Evolutionary conservation across 495 filamentous ascomycete genomes (phyloP).

Genomic region (Annulohypoxylon nitens): DNA sequence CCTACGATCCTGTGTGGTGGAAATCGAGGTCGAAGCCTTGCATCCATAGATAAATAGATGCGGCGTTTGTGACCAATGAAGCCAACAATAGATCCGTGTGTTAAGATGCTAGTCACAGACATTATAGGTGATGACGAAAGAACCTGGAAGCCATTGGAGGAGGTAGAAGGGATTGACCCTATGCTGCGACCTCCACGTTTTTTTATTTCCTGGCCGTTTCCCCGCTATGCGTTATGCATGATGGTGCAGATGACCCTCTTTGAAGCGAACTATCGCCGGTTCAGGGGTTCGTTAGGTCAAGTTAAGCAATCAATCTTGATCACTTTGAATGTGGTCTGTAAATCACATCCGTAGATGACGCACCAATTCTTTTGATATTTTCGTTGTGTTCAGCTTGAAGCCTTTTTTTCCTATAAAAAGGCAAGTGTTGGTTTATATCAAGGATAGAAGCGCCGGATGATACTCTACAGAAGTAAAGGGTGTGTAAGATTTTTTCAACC

Average conservation of each 20-base stretch:
- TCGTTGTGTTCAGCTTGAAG: slow-evolving; percentile 16
- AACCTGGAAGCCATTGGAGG: slow-evolving; percentile 35
- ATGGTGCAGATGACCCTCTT: slow-evolving; percentile 53
- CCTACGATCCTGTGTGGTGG: not conserved
- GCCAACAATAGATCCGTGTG: slow-evolving; percentile 12
- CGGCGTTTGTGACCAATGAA: slow-evolving; percentile 10
- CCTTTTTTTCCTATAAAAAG: slow-evolving; percentile 23
- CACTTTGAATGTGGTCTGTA: slow-evolving; percentile 18
- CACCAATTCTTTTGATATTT: slow-evolving; percentile 15
- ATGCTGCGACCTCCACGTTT: slow-evolving; percentile 54
- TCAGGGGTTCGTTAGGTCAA: slow-evolving; percentile 37
- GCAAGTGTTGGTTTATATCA: slow-evolving; percentile 31
- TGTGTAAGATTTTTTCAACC: slow-evolving; percentile 44
- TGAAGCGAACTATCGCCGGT: slow-evolving; percentile 45
- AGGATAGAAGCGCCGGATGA: slow-evolving; percentile 48
- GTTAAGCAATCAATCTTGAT: slow-evolving; percentile 8
- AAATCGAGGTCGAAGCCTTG: slow-evolving; percentile 19
- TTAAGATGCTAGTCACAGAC: slow-evolving; percentile 31
- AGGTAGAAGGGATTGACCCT: slow-evolving; percentile 24
- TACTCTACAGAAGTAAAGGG: slow-evolving; percentile 33
- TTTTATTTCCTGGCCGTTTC: slow-evolving; percentile 48
- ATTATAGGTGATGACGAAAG: slow-evolving; percentile 34
- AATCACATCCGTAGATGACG: slow-evolving; percentile 30
- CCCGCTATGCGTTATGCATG: slow-evolving; percentile 50
- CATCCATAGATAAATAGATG: not conserved